Percentiles rank a stretch among this genome's conserved stretches.
Evolutionary conservation across 2,329 filamentous ascomycete genomes (phyloP).

Genomic region (Ascochyta rabiei): DNA sequence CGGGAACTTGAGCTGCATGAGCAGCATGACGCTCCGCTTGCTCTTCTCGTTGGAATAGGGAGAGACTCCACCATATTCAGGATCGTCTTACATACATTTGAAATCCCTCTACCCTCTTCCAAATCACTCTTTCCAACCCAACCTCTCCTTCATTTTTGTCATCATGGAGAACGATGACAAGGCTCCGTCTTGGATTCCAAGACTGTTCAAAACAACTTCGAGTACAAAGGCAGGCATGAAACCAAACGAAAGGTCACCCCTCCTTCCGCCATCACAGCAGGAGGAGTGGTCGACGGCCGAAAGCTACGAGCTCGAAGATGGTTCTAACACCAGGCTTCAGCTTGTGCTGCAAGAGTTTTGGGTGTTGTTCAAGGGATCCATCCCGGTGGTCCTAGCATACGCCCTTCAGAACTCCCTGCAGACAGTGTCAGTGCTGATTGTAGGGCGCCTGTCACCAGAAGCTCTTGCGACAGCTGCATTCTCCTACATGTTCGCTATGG

Average conservation of each 20-base stretch:
- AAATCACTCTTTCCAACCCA: background rate
- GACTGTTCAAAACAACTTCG: slow-evolving; percentile 28
- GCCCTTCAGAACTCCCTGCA: slow-evolving; percentile 85
- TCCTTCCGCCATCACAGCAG: slow-evolving; percentile 50
- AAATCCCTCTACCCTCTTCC: background rate
- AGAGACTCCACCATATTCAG: background rate
- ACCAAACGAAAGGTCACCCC: slow-evolving; percentile 51
- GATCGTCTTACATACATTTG: slow-evolving; percentile 1
- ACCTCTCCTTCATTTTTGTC: background rate
- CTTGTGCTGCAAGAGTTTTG: slow-evolving; percentile 65
- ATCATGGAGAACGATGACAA: slow-evolving; percentile 33
- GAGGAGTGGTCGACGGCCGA: slow-evolving; percentile 47
- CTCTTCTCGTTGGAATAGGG: background rate
- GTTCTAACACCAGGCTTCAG: slow-evolving; percentile 40
- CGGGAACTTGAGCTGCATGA: slow-evolving; percentile 15
- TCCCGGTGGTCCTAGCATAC: slow-evolving; percentile 84
- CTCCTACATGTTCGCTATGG: slow-evolving; percentile 93
- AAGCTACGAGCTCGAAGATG: slow-evolving; percentile 47
- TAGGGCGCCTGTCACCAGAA: slow-evolving; percentile 78
- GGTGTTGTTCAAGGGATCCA: slow-evolving; percentile 70
- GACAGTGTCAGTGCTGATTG: slow-evolving; percentile 80
- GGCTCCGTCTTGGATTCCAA: slow-evolving; percentile 39
- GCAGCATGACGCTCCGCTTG: slow-evolving; percentile 18
- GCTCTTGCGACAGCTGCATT: slow-evolving; percentile 83
- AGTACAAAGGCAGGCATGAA: slow-evolving; percentile 25